Base-by-base conservation (phyloP, 2,329 filamentous ascomycete genomes). In the Diaporthe destruens region DNA sequence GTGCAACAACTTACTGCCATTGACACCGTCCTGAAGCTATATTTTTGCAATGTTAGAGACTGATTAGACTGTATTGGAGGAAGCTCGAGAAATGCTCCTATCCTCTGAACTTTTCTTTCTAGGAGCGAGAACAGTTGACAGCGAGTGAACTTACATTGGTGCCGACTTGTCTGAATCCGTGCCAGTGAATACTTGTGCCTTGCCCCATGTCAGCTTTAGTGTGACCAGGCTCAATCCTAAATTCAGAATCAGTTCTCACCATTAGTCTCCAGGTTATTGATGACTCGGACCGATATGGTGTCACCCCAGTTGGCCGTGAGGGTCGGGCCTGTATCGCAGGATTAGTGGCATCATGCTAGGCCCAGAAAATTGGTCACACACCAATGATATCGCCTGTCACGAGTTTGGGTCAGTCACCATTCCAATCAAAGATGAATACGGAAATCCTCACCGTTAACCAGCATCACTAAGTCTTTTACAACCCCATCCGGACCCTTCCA, bases 261-360 rank as follows among this genome's bases (percentile, higher is more conserved):
- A 75, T 83, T 84, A 42, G 78, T 80, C 18, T 84, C 85, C 2
- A 93, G 86, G n/a, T 88, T 85, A 80, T 94, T 94, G 80, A 88
- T 86, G 71, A 93, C 87, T 32, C 89, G 89, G 65, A 93, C 87
- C 61, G 91, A 81, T 44, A 87, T 80, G 8, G 74, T 79, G 74
- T 89, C 87, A 39, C 87, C 87, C 85, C 86, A 88, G 71, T 87
- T 80, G 18, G 84, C 87, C 18, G 82, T 80, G 44, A 92, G 87
- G 6, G 82, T 83, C 1, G 90, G 90, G 1, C 89, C 89, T 76
- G 39, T 39, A 16, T 23, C 18, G 25, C 78, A 12, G 12, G 49
- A 14, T 67, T 55, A 69, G 71, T 57, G 20, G 16, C 11, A 12
- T 36, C 16, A 18, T 14, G n/a, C 9, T 9, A 42, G 18, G n/a